These are phyloP conservation scores for Blastocystis sp. DNA, from an alignment of 352 stramenopile genomes.

Conservation along the genomic window DNA sequence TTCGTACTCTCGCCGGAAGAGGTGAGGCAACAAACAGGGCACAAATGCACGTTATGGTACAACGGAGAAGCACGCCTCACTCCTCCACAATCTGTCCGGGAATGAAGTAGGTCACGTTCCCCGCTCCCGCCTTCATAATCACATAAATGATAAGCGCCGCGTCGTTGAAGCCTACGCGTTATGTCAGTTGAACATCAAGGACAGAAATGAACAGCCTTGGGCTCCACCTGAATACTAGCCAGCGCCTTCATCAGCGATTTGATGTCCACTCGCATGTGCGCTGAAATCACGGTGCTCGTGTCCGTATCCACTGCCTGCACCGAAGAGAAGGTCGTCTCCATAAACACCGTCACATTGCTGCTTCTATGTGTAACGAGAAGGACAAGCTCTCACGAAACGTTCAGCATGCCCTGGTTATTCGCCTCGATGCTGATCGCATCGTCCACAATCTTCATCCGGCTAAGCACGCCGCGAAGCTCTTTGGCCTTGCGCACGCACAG, in stretches of 20 bases:
- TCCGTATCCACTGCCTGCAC: conserved; percentile 21
- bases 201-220: conserved; percentile 47
- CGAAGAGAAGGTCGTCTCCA: conserved; percentile 47
- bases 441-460: conserved; percentile 55
- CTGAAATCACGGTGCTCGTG: conserved; percentile 17
- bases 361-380: background rate
- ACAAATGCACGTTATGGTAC: background rate
- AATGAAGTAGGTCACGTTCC: conserved; percentile 49
- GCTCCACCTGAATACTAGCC: conserved; percentile 24
- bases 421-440: conserved; percentile 25
- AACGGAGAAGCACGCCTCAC: background rate
- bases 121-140: conserved; percentile 36
- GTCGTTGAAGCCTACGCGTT: conserved; percentile 39
- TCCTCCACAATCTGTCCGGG: conserved; percentile 27
- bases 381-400: background rate
- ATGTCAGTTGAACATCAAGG: background rate
- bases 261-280: conserved; percentile 21
- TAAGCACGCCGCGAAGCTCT: conserved; percentile 22
- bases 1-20: background rate
- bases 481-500: conserved; percentile 33
- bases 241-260: conserved; percentile 58
- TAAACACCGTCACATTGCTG: conserved; percentile 33
- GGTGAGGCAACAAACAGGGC: background rate
- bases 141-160: conserved; percentile 37
- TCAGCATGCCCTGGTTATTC: conserved; percentile 48